Conservation (phyloP, 176 grass and related monocot genomes). For the Zea luxurians region DNA sequence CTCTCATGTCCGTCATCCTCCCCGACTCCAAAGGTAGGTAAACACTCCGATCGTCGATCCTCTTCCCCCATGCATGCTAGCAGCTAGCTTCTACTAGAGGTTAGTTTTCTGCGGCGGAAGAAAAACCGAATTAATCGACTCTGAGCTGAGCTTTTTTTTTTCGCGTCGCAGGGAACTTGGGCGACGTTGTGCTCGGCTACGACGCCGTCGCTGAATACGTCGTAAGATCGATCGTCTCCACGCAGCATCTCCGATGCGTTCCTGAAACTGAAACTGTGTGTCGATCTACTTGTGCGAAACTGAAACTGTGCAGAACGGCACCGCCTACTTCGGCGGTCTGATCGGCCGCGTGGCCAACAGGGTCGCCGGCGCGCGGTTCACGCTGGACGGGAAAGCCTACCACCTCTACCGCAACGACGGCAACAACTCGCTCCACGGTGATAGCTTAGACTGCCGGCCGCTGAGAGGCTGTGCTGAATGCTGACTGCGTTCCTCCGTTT, state of each 20-base stretch:
- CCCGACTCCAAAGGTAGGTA: conserved; percentile 66
- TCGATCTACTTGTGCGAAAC: neutral
- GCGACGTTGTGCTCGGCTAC: conserved; percentile 79
- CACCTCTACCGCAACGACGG: conserved; percentile 57
- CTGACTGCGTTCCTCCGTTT: neutral
- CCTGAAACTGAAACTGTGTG: too few species aligned
- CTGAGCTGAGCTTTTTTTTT: neutral
- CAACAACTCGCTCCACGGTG: conserved; percentile 90
- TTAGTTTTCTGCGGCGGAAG: neutral
- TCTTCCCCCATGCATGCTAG: neutral
- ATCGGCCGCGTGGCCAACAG: conserved; percentile 86
- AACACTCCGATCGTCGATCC: too few species aligned
- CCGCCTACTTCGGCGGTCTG: conserved; percentile 72
- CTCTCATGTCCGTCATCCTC: conserved; percentile 64
- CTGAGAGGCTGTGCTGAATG: neutral
- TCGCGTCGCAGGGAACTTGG: conserved; percentile 49
- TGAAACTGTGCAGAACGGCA: conserved; percentile 54
- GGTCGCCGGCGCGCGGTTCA: conserved; percentile 55
- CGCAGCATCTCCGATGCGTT: too few species aligned
- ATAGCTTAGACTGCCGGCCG: neutral
- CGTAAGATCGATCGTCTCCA: conserved; percentile 39
- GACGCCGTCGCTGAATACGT: conserved; percentile 72
- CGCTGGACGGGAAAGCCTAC: conserved; percentile 57
- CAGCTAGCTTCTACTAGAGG: neutral
- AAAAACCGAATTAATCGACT: neutral